Evolutionary conservation across 1,139 yeast genomes (phyloP).

Genomic region (Debaryomycetaceae sp.): DNA sequence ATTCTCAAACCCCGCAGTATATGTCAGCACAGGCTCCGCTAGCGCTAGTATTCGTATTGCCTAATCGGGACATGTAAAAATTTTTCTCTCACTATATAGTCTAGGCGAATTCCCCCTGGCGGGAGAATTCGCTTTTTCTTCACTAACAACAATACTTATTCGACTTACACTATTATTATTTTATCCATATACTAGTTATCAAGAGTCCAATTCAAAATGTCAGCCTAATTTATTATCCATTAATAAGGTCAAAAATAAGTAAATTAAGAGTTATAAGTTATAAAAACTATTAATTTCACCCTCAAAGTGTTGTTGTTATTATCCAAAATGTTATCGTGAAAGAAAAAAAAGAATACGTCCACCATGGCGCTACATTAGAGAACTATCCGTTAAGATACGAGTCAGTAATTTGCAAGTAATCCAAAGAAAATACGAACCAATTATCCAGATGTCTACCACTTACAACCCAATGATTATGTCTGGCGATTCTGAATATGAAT

Average conservation of each 20-base stretch:
- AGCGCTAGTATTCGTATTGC: neutral
- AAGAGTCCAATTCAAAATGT: neutral
- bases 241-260: slow-evolving; percentile 2
- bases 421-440: slow-evolving; percentile 3
- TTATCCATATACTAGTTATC: neutral
- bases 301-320: slow-evolving; percentile 10
- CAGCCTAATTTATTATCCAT: neutral
- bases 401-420: neutral
- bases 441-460: slow-evolving; percentile 23
- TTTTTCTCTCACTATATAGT: neutral
- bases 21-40: neutral
- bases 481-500: slow-evolving; percentile 30
- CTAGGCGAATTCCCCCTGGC: neutral
- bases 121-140: neutral
- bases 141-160: neutral
- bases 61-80: neutral
- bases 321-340: slow-evolving; percentile 24
- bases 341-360: slow-evolving; percentile 21
- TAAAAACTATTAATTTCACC: slow-evolving; percentile 11
- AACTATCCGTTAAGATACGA: slow-evolving; percentile 1
- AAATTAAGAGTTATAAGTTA: slow-evolving; percentile 6
- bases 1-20: too few species aligned
- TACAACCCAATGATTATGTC: slow-evolving; percentile 23
- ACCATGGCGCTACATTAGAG: slow-evolving; percentile 23
- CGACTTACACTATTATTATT: neutral